Percentiles rank a stretch among this genome's conserved stretches.
phyloP scores from a whole-genome alignment of 78 protist genomes.

The Chrysochromulina tobinii region DNA sequence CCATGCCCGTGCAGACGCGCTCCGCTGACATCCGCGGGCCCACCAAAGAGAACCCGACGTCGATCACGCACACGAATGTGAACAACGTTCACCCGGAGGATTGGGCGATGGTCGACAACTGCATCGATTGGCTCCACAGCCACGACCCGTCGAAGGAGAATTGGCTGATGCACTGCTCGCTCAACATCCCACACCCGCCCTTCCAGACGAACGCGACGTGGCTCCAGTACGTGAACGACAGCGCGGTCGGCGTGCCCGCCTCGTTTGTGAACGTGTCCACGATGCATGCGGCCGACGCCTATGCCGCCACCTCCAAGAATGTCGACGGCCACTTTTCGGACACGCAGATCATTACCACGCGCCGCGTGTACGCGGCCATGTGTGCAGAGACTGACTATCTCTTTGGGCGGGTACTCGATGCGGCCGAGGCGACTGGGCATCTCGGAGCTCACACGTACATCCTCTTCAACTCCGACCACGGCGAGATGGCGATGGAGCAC shows the following conservation, averaged over 20 bases:
- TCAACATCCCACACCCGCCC: conserved; percentile 29
- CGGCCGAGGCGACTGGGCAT: neutral
- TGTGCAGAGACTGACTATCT: conserved; percentile 6
- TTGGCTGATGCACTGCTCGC: conserved; percentile 4
- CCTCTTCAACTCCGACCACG: conserved; percentile 2
- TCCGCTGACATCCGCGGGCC: conserved; percentile 1
- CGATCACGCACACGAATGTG: neutral
- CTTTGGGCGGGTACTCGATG: neutral
- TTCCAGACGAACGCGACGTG: neutral
- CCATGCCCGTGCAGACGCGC: neutral
- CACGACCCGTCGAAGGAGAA: too few relatives aligned
- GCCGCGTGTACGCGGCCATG: neutral
- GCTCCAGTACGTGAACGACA: neutral
- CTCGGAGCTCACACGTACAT: neutral
- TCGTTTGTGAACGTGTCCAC: too few relatives aligned
- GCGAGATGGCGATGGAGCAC: conserved; percentile 15
- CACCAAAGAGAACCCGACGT: neutral
- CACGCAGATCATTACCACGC: neutral
- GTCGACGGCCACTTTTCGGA: neutral
- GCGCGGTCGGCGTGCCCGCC: neutral
- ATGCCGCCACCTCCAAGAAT: neutral
- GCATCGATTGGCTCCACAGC: neutral
- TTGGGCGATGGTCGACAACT: neutral
- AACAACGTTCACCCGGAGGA: conserved; percentile 9
- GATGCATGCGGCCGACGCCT: neutral